Conservation (phyloP, 768 basidiomycete genomes). For the Lactifluus volemus region DNA sequence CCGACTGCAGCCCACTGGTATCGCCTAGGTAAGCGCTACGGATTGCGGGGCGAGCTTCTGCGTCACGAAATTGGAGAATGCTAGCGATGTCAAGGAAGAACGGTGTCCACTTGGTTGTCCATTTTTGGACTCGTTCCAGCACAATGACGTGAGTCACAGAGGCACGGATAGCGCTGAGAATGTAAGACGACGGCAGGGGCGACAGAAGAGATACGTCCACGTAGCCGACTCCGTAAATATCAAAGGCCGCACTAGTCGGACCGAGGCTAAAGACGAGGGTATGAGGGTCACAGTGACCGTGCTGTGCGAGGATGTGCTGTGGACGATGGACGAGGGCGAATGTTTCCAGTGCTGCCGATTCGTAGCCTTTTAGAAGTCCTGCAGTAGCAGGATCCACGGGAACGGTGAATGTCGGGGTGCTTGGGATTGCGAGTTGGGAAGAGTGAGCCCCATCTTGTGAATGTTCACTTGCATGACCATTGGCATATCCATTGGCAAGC, state of each 20-base stretch:
- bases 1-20: slow-evolving; percentile 28
- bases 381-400: slow-evolving; percentile 21
- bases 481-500: slow-evolving; percentile 26
- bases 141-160: slow-evolving; percentile 64
- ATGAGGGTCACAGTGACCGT: slow-evolving; percentile 47
- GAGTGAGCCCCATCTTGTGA: slow-evolving; percentile 23
- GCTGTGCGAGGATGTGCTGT: slow-evolving; percentile 43
- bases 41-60: slow-evolving; percentile 42
- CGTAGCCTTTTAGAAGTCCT: slow-evolving; percentile 49
- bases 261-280: slow-evolving; percentile 72
- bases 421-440: slow-evolving; percentile 17
- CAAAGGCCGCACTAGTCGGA: slow-evolving; percentile 31
- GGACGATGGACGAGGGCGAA: slow-evolving; percentile 53
- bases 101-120: slow-evolving; percentile 81
- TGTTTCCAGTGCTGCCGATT: slow-evolving; percentile 58
- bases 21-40: slow-evolving; percentile 58
- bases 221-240: slow-evolving; percentile 52
- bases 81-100: slow-evolving; percentile 75
- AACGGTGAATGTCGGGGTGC: slow-evolving; percentile 13
- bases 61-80: slow-evolving; percentile 54
- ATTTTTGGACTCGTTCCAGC: slow-evolving; percentile 69
- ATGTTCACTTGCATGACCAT: slow-evolving; percentile 28
- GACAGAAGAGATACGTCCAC: slow-evolving; percentile 58
- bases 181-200: slow-evolving; percentile 51
- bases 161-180: slow-evolving; percentile 51